Evolutionary conservation across 768 basidiomycete genomes (phyloP), one percentile per base, ranked within the genome.

Genomic region (Aureoboletus auriporus): DNA sequence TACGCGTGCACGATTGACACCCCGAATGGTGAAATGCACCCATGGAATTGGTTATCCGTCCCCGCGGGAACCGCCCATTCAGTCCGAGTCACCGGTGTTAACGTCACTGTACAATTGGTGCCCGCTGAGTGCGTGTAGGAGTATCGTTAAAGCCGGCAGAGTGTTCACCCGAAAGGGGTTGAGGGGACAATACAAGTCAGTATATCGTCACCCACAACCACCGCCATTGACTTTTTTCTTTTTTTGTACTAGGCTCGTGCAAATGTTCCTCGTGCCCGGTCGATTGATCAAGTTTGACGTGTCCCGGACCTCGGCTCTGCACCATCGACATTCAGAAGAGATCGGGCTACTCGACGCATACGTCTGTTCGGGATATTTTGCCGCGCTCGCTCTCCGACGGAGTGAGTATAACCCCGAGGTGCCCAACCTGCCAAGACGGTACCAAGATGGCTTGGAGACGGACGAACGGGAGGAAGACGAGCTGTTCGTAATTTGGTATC

Each of bases 381-480:
- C 88, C 16, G 80, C 83, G 16, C 76, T 79, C 55, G 73, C 77
- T 13, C 73, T 89, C 30, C 83, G 82, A 6, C 68, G 71, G 42
- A 79, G 79, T n/a, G 79, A 89, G 61, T 85, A 80, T 61, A 69
- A 69, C 39, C 77, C 83, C 5, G 75, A 80, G 56, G 68, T 66
- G 13, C 67, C 70, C 2, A 65, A 72, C 8, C 67, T 77, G 29
- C 80, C 90, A 1, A 80, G 90, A 9, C 81, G 89, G 39, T 97
- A 96, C 63, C 77, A 83, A 47, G 95, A 98, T 60, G 94, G 94
- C 1, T 72, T 98, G 10, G 89, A 95, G 67, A 82, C 84, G 10
- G 79, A 90, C 53, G 94, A 98, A 57, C 75, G 79, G 8, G 87
- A 89, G 42, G 91, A 94, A 62, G 94, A 97, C 63, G 86, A 82